A percentile compares a stretch with the other conserved stretches of the same genome.
phyloP scores from a whole-genome alignment of 83 land plant species.

The Thuja plicata region DNA sequence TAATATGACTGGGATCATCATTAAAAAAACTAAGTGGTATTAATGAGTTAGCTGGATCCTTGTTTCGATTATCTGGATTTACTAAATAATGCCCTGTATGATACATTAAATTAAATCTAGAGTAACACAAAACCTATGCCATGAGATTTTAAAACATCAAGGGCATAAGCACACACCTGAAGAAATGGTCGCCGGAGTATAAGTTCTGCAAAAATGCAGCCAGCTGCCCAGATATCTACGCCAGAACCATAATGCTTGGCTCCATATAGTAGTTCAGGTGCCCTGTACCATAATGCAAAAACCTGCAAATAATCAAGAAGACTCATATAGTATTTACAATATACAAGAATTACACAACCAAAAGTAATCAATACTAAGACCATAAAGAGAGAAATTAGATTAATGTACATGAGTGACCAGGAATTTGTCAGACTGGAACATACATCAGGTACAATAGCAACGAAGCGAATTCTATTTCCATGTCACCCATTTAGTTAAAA shows the following conservation, averaged over 20 bases:
- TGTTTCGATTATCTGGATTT: not conserved
- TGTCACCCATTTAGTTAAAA: not conserved
- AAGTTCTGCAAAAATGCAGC: conserved; percentile 96
- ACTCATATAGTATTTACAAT: not conserved
- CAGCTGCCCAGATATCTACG: conserved; percentile 99
- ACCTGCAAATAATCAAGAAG: conserved; percentile 50
- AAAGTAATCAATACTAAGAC: not conserved
- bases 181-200: conserved; percentile 90
- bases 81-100: not conserved
- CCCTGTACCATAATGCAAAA: conserved; percentile 99
- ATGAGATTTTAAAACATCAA: not conserved
- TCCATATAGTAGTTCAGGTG: conserved; percentile 95
- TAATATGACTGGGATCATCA: not conserved
- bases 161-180: conserved; percentile 42
- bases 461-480: no score
- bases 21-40: not conserved
- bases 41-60: not conserved
- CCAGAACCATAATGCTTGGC: conserved; percentile 92
- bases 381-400: not conserved
- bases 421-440: no score
- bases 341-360: not conserved
- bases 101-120: not conserved
- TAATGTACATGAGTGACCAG: no score
- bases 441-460: no score
- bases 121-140: not conserved